phyloP scores from a whole-genome alignment of 331 rosid genomes.

The Stylosanthes scabra region DNA sequence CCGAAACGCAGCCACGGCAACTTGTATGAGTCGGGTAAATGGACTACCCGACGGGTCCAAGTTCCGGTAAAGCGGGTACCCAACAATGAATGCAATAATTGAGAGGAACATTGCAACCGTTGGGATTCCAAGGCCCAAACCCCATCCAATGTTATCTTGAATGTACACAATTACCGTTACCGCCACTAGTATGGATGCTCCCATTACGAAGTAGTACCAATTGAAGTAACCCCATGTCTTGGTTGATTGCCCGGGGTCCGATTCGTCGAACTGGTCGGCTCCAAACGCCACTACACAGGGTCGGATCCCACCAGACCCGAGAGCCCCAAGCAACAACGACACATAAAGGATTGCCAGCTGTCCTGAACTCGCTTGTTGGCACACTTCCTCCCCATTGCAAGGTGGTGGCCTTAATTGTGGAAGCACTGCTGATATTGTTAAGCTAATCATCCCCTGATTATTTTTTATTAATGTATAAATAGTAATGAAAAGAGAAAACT shows the following conservation, averaged over 20 bases:
- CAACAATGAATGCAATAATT: constrained; percentile 60
- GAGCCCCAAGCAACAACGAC: constrained; percentile 62
- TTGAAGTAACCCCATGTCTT: constrained; percentile 89
- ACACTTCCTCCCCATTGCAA: constrained; percentile 57
- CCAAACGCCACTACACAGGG: constrained; percentile 98
- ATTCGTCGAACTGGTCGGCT: constrained; percentile 88
- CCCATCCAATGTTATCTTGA: constrained; percentile 97
- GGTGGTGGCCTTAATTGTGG: constrained; percentile 83
- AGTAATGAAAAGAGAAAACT: no score
- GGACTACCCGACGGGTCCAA: constrained; percentile 87
- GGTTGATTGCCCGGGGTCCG: constrained; percentile 66
- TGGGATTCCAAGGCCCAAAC: constrained; percentile 83
- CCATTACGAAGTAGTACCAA: constrained; percentile 95
- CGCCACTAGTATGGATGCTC: constrained; percentile 73
- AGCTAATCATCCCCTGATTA: constrained; percentile 75
- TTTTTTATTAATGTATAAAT: no score
- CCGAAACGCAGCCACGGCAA: constrained; percentile 65
- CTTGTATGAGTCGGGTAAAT: constrained; percentile 83
- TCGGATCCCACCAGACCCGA: constrained; percentile 97
- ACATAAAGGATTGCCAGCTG: constrained; percentile 68
- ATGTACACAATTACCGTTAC: constrained; percentile 90
- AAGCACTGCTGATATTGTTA: constrained; percentile 78
- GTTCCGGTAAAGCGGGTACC: constrained; percentile 84
- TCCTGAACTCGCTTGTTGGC: constrained; percentile 64
- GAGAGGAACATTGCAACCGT: constrained; percentile 82